phyloP scores from a whole-genome alignment of 805 yeast species.

The Isabelozyma heimii region DNA sequence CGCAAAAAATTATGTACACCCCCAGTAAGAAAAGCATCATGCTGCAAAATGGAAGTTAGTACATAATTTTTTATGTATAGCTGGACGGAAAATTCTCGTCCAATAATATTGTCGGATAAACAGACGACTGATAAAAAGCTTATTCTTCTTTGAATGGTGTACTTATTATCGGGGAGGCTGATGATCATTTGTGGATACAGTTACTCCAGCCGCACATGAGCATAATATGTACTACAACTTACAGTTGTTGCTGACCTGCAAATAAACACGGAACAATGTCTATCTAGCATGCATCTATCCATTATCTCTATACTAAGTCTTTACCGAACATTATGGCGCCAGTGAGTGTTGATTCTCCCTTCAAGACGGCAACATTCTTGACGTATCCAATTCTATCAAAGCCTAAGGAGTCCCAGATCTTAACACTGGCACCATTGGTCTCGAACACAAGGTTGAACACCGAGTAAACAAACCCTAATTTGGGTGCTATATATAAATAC shows the following conservation, averaged over 20 bases:
- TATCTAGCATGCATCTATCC: not conserved
- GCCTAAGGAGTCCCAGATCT: conserved; percentile 81
- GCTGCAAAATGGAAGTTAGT: no score
- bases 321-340: conserved; percentile 82
- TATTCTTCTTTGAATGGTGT: no score
- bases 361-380: conserved; percentile 69
- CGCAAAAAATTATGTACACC: not conserved
- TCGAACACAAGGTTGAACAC: conserved; percentile 87
- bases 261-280: no score
- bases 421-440: conserved; percentile 70
- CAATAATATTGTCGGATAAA: no score
- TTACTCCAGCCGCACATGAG: no score
- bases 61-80: no score
- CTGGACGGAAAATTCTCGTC: no score
- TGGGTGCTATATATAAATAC: conserved; percentile 72
- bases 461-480: conserved; percentile 74
- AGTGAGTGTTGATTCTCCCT: conserved; percentile 59
- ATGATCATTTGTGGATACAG: no score
- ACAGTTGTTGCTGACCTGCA: no score
- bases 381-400: conserved; percentile 76
- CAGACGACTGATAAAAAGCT: no score
- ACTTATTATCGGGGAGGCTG: no score
- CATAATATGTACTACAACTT: no score
- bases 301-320: conserved; percentile 19
- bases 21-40: not conserved